These are phyloP conservation scores for Farysia itapuensis DNA, from an alignment of 1,284 basidiomycete genomes.

Conservation along the genomic window DNA sequence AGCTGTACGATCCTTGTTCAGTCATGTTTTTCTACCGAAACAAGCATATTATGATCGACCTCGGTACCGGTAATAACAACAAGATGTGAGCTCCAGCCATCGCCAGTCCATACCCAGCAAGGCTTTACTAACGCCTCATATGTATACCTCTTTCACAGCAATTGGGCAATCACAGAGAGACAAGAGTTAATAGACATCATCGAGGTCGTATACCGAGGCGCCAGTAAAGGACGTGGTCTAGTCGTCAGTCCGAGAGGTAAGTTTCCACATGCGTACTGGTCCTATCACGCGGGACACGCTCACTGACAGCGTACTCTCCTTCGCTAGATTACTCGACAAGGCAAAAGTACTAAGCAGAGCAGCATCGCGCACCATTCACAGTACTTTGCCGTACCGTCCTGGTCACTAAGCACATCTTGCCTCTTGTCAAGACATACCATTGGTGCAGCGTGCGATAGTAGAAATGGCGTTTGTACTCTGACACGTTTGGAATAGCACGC, in stretches of 20 bases:
- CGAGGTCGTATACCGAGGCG: conserved; percentile 96
- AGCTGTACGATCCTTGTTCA: conserved; percentile 42
- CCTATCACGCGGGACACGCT: too few species aligned
- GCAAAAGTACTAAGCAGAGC: conserved; percentile 43
- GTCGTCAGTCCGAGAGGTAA: conserved; percentile 93
- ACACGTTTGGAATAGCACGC: too few species aligned
- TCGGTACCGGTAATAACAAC: conserved; percentile 99
- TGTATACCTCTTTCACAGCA: conserved; percentile 14
- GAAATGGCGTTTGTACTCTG: too few species aligned
- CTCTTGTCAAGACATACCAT: too few species aligned
- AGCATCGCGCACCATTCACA: too few species aligned
- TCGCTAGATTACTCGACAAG: conserved; percentile 55
- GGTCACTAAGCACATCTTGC: too few species aligned
- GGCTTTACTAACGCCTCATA: too few species aligned
- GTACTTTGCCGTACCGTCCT: too few species aligned
- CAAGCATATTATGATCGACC: conserved; percentile 99
- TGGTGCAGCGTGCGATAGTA: too few species aligned
- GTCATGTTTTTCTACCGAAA: conserved; percentile 66
- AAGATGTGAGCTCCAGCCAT: conserved; percentile 69
- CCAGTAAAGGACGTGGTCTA: conserved; percentile 94
- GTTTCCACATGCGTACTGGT: too few species aligned
- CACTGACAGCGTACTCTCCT: not conserved
- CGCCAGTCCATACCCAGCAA: not conserved
- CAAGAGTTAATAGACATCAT: conserved; percentile 85
- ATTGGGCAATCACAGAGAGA: conserved; percentile 58